phyloP scores from a whole-genome alignment of 2,329 filamentous ascomycete species.

The Trichoderma sp. region DNA sequence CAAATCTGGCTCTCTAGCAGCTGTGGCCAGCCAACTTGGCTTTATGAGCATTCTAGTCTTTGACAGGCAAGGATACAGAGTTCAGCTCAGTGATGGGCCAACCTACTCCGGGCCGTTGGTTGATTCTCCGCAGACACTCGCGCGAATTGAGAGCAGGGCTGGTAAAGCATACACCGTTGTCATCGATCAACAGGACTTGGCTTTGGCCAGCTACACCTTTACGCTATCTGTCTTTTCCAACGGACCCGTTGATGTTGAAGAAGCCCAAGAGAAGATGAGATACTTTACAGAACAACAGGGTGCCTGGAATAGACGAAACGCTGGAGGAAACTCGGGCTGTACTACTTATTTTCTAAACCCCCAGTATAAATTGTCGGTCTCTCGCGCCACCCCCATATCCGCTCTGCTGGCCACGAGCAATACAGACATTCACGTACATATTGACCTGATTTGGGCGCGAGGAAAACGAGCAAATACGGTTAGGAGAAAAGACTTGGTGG shows the following conservation, averaged over 20 bases:
- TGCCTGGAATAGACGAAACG: slow-evolving; percentile 76
- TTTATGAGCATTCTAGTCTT: slow-evolving; percentile 91
- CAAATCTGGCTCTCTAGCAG: slow-evolving; percentile 46
- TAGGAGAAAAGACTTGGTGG: slow-evolving; percentile 75
- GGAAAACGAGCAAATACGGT: slow-evolving; percentile 73
- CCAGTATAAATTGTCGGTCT: slow-evolving; percentile 72
- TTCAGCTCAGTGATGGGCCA: slow-evolving; percentile 74
- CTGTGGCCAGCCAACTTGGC: slow-evolving; percentile 62
- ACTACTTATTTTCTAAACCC: slow-evolving; percentile 82
- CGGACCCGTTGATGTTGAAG: slow-evolving; percentile 60
- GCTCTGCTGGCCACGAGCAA: slow-evolving; percentile 73
- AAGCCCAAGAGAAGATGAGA: slow-evolving; percentile 63
- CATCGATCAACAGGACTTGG: slow-evolving; percentile 77
- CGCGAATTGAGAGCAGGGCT: slow-evolving; percentile 60
- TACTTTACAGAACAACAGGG: slow-evolving; percentile 63
- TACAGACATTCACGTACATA: slow-evolving; percentile 74
- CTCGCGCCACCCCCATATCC: slow-evolving; percentile 63
- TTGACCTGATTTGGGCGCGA: slow-evolving; percentile 79
- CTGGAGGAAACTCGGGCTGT: slow-evolving; percentile 81
- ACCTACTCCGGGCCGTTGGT: slow-evolving; percentile 82
- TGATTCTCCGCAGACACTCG: slow-evolving; percentile 88
- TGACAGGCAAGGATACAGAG: slow-evolving; percentile 67
- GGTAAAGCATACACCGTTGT: slow-evolving; percentile 62
- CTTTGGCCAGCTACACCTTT: slow-evolving; percentile 76
- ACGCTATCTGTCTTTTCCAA: slow-evolving; percentile 83